Evolutionary conservation across 495 filamentous ascomycete genomes (phyloP).

Genomic region (Lophium mytilinum): DNA sequence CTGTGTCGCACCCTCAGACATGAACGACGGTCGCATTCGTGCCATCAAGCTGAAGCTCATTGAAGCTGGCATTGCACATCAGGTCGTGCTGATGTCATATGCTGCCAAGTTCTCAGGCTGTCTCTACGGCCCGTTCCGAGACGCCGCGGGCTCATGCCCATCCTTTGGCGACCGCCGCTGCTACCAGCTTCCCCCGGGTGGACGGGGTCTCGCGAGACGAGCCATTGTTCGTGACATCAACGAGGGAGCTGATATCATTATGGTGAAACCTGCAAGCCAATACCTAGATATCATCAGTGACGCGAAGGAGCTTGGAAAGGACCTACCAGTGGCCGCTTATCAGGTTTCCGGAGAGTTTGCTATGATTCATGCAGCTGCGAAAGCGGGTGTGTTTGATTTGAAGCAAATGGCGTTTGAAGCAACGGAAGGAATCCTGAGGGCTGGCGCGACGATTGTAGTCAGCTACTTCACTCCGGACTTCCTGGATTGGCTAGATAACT

Average conservation of each 20-base stretch:
- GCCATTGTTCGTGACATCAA: conserved; percentile 83
- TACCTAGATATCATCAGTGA: conserved; percentile 96
- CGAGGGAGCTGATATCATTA: conserved; percentile 95
- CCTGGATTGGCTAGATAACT: conserved; percentile 63
- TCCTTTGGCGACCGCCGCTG: conserved; percentile 91
- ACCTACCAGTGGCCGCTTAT: conserved; percentile 89
- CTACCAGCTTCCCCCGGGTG: conserved; percentile 91
- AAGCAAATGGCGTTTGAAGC: conserved; percentile 93
- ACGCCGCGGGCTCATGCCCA: conserved; percentile 85
- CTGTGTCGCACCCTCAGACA: conserved; percentile 93
- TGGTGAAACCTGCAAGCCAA: conserved; percentile 94
- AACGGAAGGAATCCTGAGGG: conserved; percentile 84
- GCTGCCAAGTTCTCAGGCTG: conserved; percentile 95
- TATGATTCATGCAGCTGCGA: conserved; percentile 94
- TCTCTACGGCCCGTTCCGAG: conserved; percentile 93
- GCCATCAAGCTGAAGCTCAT: conserved; percentile 96
- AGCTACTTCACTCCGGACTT: conserved; percentile 94
- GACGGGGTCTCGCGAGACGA: conserved; percentile 83
- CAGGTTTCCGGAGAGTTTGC: conserved; percentile 96
- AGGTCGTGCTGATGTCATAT: conserved; percentile 89
- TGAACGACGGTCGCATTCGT: conserved; percentile 95
- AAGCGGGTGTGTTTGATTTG: conserved; percentile 95
- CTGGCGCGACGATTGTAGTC: conserved; percentile 84
- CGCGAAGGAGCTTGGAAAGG: conserved; percentile 83
- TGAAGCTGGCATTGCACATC: conserved; percentile 81